A percentile compares a stretch with the other conserved stretches of the same genome.
Conservation (phyloP, 495 filamentous ascomycete genomes). For the Astrothelium macrocarpum region DNA sequence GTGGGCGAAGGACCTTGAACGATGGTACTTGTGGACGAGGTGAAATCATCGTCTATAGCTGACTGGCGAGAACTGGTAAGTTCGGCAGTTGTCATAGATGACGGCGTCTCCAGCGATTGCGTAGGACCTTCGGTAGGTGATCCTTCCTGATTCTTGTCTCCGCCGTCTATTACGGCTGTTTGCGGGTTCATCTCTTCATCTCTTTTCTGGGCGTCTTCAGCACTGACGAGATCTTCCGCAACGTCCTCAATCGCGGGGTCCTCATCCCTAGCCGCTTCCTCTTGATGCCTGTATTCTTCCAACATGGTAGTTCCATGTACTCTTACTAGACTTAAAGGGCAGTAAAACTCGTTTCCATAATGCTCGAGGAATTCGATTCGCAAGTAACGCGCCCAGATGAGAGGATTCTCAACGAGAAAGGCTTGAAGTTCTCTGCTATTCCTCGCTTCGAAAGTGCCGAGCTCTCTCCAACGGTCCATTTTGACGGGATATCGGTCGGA, state of each 20-base stretch:
- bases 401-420: conserved; percentile 82
- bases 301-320: conserved; percentile 96
- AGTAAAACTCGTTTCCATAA: conserved; percentile 94
- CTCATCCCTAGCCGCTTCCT: conserved; percentile 54
- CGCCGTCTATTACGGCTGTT: background rate
- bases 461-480: conserved; percentile 77
- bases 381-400: conserved; percentile 91
- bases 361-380: conserved; percentile 85
- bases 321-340: conserved; percentile 78
- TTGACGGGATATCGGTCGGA: conserved; percentile 92
- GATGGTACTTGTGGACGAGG: background rate
- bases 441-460: conserved; percentile 80
- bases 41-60: background rate
- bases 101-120: background rate
- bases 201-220: conserved; percentile 6
- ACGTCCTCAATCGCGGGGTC: conserved; percentile 36
- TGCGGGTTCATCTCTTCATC: conserved; percentile 19
- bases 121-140: background rate
- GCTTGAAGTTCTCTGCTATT: conserved; percentile 92
- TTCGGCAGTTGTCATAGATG: conserved; percentile 21
- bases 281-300: conserved; percentile 72
- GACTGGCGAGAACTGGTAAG: conserved; percentile 7
- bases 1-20: conserved; percentile 7
- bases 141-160: background rate
- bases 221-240: conserved; percentile 22